A percentile compares a stretch with the other conserved stretches of the same genome.
Conservation (phyloP, 129 eudicot species). For the Scalesia atractyloides region DNA sequence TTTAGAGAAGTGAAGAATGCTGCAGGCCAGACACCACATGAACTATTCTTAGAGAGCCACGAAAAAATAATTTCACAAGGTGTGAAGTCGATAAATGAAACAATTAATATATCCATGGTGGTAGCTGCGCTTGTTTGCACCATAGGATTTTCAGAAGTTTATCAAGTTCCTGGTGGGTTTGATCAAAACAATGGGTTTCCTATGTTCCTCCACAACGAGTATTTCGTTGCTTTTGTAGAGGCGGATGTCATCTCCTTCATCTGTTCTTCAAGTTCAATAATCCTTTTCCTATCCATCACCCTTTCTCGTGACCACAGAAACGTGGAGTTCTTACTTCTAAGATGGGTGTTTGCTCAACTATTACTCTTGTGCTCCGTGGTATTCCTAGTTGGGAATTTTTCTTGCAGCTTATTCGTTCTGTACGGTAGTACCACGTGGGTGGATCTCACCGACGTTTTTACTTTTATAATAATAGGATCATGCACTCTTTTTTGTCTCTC, state of each 20-base stretch:
- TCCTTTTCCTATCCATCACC: constrained; percentile 33
- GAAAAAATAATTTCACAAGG: constrained; percentile 18
- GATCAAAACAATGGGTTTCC: constrained; percentile 32
- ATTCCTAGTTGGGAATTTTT: constrained; percentile 11
- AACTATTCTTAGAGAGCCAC: constrained; percentile 28
- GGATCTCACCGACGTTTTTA: too few relatives aligned
- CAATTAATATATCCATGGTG: constrained; percentile 30
- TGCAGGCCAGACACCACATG: constrained; percentile 17
- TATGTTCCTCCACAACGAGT: not conserved
- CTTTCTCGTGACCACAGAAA: constrained; percentile 4
- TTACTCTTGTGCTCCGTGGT: constrained; percentile 14
- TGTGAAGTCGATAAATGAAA: constrained; percentile 32
- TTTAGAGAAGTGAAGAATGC: constrained; percentile 25
- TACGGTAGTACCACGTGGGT: too few relatives aligned
- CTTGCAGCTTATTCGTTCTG: constrained; percentile 23
- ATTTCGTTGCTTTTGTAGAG: constrained; percentile 23
- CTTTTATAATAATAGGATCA: too few relatives aligned
- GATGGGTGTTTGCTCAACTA: not conserved
- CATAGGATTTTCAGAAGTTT: constrained; percentile 29
- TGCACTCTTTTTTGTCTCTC: too few relatives aligned
- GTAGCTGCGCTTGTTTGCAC: constrained; percentile 25
- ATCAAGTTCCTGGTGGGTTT: constrained; percentile 34
- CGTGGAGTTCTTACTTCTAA: constrained; percentile 5
- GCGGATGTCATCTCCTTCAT: constrained; percentile 34
- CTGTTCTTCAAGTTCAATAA: constrained; percentile 25